Base-by-base conservation (phyloP, 1,284 basidiomycete species). In the Fomitopsis betulina region DNA sequence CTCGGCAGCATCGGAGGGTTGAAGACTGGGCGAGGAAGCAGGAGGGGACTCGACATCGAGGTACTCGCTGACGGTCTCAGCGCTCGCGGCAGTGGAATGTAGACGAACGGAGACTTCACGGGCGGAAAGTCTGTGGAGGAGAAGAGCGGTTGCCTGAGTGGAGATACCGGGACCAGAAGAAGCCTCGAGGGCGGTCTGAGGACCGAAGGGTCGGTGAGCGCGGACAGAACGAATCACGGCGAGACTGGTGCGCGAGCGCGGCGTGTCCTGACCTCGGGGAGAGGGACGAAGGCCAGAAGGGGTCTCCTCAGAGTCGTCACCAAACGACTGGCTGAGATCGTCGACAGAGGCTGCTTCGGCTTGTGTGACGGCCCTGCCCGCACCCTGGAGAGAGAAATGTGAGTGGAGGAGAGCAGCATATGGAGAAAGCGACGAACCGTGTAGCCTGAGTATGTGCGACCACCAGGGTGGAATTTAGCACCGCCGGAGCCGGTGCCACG, bases 321-420 rank as follows among this genome's bases (percentile, higher is more conserved):
- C 68, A 62, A 81, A 76, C 27, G 67, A 69, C 39, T 74, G 65
- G 1, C 70, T 62, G 5, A 74, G 74, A 61, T 87, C 85, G 25
- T 82, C 75, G 10, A 68, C 62, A 1, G 81, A 74, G 5, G 83
- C 74, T 1, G 82, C 75, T 62, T 86, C 86, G 17, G 85, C 87
- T 56, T 91, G 89, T 1, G 87, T 86, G 23, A 89, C 78, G 53
- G 85, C 79, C 53, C 89, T 82, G 17, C 84, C 85, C 1, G 83
- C 77, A 47, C 81, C 82, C 87, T 90, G 55, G 19, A 45, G 52
- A 21, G 51, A 32, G 25, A 21, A 33, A 21, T 12, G 58, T 13
- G 54, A 53, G 23, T 68, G 45, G 45, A n/a, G 27, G 19, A 17
- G 43, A n/a, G 33, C 9, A 23, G 25, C n/a, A n/a, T n/a, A 21